phyloP scores from a whole-genome alignment of 352 stramenopile genomes.

The Phytophthora vignae region DNA sequence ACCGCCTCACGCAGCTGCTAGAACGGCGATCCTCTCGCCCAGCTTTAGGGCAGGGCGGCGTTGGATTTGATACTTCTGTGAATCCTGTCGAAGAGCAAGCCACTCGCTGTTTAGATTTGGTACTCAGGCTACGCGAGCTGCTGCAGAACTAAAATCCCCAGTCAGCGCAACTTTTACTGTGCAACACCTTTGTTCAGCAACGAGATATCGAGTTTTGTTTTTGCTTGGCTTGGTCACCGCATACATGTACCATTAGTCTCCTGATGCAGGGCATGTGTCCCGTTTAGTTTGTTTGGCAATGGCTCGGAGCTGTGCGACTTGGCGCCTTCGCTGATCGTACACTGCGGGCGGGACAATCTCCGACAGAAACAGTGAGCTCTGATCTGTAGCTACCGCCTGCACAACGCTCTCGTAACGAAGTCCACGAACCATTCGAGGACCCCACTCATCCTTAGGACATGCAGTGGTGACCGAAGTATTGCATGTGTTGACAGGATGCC shows the following conservation, averaged over 20 bases:
- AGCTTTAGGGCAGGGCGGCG: not conserved
- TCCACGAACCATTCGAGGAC: constrained; percentile 48
- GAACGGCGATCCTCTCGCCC: constrained; percentile 21
- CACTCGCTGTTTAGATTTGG: constrained; percentile 32
- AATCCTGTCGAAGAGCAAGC: constrained; percentile 30
- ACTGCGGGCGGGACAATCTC: constrained; percentile 47
- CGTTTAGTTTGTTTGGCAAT: constrained; percentile 26
- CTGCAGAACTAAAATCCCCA: constrained; percentile 12
- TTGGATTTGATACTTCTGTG: not conserved
- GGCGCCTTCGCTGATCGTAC: constrained; percentile 55
- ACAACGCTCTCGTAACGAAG: constrained; percentile 63
- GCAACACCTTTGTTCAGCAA: not conserved
- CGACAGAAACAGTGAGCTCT: constrained; percentile 62
- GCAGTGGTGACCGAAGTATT: not conserved
- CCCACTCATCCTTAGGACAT: constrained; percentile 45
- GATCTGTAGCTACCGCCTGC: constrained; percentile 61
- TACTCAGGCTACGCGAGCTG: constrained; percentile 31
- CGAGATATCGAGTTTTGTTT: not conserved
- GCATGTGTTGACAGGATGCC: constrained; percentile 17
- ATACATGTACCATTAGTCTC: not conserved
- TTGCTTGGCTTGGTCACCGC: not conserved
- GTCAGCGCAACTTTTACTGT: not conserved
- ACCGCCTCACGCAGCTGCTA: constrained; percentile 25
- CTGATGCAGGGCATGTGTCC: constrained; percentile 22
- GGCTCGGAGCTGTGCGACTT: constrained; percentile 57